Evolutionary conservation across 1,284 basidiomycete species (phyloP), one percentile per base, ranked within the genome.

Genomic region (Tylopilus sp.): DNA sequence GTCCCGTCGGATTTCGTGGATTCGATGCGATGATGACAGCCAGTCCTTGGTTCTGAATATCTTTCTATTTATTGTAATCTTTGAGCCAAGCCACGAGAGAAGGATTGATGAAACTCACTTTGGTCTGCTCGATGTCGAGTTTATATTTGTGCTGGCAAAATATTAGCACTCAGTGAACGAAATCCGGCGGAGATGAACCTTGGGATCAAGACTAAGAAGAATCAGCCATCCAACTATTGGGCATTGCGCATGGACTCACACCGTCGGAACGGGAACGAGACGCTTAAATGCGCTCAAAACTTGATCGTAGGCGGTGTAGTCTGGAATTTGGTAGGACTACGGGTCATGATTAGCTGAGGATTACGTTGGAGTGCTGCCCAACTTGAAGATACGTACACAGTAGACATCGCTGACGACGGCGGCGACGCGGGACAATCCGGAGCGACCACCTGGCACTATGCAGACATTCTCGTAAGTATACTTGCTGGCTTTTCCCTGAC

Each of bases 391-490:
- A 67, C 77, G 52, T 59, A 85, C 83, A 36, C 80, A 85, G 55
- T 86, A 91, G 44, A 91, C 88, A 63, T 91, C 85, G 33, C 88
- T 85, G 50, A 96, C 82, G 46, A 95, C 92, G 15, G 91, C 88
- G 17, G 91, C 91, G n/a, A 96, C 78, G 52, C 94, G 83, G 15
- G 89, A 88, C 57, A 97, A 77, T 12, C 93, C 93, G 2, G 92
- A 77, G 40, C 92, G 83, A 8, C 93, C 94, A 46, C 92, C 93
- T 24, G 93, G 92, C 7, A 93, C 91, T 59, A 93, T 91, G 63
- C 91, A 92, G 11, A 90, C 85, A 64, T 96, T 96, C 71, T 93
- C 91, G 57, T 79, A 85, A 1, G 91, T 94, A 67, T 96, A 96
- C 60, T 94, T 78, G 58, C 85, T 91, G 7, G 68, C 58, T 67